These are phyloP conservation scores for Bimuria novae-zelandiae DNA, from an alignment of 2,329 filamentous ascomycete species.

Conservation along the genomic window DNA sequence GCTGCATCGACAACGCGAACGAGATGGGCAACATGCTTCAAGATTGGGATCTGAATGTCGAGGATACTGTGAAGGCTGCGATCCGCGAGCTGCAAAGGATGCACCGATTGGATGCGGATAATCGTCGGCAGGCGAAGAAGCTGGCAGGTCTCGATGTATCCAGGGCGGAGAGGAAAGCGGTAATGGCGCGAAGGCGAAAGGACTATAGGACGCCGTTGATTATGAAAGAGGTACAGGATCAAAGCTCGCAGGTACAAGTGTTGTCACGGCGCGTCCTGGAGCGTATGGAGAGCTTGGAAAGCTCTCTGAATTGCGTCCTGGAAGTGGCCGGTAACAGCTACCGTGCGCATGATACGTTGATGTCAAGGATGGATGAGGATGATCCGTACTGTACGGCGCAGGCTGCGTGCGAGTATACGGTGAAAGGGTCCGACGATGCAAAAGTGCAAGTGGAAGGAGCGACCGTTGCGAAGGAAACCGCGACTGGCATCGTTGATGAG, in stretches of 20 bases:
- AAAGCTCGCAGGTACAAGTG: slow-evolving; percentile 7
- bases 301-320: slow-evolving; percentile 5
- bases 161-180: slow-evolving; percentile 7
- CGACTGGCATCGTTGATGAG: background rate
- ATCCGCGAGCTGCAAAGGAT: background rate
- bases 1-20: background rate
- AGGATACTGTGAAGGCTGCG: background rate
- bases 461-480: background rate
- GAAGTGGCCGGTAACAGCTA: background rate
- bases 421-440: background rate
- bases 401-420: background rate
- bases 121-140: slow-evolving; percentile 12
- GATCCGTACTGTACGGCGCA: background rate
- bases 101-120: slow-evolving; percentile 2
- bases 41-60: background rate
- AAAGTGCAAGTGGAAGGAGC: background rate
- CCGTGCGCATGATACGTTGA: background rate
- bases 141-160: slow-evolving; percentile 18
- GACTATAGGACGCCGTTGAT: slow-evolving; percentile 17
- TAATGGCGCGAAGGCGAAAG: slow-evolving; percentile 12
- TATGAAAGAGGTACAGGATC: slow-evolving; percentile 17
- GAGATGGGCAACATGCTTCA: background rate
- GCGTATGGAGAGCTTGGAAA: slow-evolving; percentile 12
- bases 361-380: slow-evolving; percentile 1
- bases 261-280: slow-evolving; percentile 11